Conservation (phyloP, 805 yeast genomes). For the Kuraishia piskuri region DNA sequence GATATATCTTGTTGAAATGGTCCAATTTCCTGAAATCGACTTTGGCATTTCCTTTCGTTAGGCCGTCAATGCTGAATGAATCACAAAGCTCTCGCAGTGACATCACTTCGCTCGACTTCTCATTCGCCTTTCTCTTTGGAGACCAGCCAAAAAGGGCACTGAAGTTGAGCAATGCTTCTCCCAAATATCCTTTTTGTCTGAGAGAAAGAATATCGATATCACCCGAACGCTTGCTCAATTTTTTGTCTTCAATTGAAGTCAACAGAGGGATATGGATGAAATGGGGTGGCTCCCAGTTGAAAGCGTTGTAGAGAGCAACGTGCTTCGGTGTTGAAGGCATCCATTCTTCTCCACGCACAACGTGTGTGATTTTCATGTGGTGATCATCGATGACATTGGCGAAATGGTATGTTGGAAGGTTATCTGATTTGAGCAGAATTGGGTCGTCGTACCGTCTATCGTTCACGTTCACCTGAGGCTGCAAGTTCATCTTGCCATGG, state of each 20-base stretch:
- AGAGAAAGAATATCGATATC: constrained; percentile 64
- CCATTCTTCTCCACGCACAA: constrained; percentile 98
- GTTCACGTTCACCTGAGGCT: constrained; percentile 62
- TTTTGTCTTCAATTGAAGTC: constrained; percentile 64
- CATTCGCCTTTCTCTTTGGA: constrained; percentile 51
- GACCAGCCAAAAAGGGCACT: constrained; percentile 94
- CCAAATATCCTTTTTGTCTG: constrained; percentile 55
- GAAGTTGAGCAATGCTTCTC: constrained; percentile 84
- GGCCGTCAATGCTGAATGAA: constrained; percentile 54
- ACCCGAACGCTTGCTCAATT: constrained; percentile 79
- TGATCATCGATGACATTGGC: constrained; percentile 96
- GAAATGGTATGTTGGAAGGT: constrained; percentile 91
- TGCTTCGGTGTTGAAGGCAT: constrained; percentile 93
- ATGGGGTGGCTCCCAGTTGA: constrained; percentile 77
- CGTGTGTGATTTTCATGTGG: constrained; percentile 87
- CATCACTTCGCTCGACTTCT: constrained; percentile 43
- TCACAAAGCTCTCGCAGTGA: constrained; percentile 40
- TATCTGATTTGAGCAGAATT: constrained; percentile 85
- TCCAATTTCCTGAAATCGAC: constrained; percentile 72
- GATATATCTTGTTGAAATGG: constrained; percentile 69
- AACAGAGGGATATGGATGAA: constrained; percentile 87
- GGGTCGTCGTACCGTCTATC: constrained; percentile 87
- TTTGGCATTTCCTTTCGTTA: constrained; percentile 91
- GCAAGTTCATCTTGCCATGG: constrained; percentile 70
- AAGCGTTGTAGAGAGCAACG: constrained; percentile 74